A percentile compares a stretch with the other conserved stretches of the same genome.
These are phyloP conservation scores for Blastocystis sp. DNA, from an alignment of 352 stramenopile species.

Conservation along the genomic window DNA sequence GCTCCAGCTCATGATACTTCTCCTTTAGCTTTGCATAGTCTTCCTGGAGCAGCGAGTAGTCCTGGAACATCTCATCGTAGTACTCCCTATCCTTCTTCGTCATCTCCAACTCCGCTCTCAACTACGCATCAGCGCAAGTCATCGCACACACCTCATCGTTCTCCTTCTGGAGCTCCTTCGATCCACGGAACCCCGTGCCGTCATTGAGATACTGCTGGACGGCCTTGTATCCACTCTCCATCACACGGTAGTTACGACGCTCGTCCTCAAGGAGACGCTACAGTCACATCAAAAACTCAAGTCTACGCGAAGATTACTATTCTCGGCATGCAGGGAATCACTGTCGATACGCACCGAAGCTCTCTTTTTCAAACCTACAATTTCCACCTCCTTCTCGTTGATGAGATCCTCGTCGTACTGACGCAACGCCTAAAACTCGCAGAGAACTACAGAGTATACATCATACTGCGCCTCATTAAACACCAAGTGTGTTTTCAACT, in stretches of 20 bases:
- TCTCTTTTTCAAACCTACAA: constrained; percentile 15
- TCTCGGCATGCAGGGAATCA: neutral
- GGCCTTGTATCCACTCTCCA: constrained; percentile 32
- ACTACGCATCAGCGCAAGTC: neutral
- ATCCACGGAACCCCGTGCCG: neutral
- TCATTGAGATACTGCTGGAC: constrained; percentile 25
- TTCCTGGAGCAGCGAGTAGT: constrained; percentile 20
- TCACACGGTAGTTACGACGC: constrained; percentile 5
- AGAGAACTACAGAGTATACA: neutral
- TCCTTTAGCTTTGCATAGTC: neutral
- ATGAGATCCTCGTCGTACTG: constrained; percentile 45
- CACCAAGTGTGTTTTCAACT: constrained; percentile 38
- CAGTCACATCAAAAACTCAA: neutral
- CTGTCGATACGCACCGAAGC: neutral
- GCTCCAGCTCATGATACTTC: too few species aligned
- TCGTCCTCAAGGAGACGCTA: constrained; percentile 5
- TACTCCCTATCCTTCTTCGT: neutral
- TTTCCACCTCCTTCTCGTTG: constrained; percentile 30
- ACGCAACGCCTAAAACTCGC: neutral
- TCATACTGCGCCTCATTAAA: constrained; percentile 54
- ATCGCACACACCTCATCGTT: neutral
- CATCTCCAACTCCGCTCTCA: neutral
- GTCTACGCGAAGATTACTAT: constrained; percentile 12
- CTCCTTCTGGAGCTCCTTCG: neutral
- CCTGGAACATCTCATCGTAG: neutral